A percentile compares a stretch with the other conserved stretches of the same genome.
phyloP scores from a whole-genome alignment of 192 early-diverging fungal species.

The Chytriomyces confervae region DNA sequence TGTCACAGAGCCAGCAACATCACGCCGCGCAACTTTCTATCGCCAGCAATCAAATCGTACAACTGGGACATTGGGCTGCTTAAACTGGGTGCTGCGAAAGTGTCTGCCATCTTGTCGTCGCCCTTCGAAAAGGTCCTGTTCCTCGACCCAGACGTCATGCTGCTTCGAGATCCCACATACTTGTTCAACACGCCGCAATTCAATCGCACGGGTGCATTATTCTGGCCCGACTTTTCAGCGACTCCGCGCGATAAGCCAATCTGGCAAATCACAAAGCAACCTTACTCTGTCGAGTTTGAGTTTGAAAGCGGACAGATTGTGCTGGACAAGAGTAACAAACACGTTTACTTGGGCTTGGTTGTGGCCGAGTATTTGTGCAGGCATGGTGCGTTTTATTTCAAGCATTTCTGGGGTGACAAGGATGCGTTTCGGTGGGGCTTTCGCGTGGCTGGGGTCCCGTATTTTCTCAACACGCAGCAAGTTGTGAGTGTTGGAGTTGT shows the following conservation, averaged over 20 bases:
- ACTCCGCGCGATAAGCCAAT: constrained; percentile 2
- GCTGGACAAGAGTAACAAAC: constrained; percentile 21
- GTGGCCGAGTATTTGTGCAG: constrained; percentile 22
- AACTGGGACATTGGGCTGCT: too few species aligned
- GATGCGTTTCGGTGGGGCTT: constrained; percentile 46
- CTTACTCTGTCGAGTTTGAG: constrained; percentile 27
- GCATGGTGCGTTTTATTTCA: constrained; percentile 9
- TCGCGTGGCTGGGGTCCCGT: constrained; percentile 16
- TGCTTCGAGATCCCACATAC: constrained; percentile 38
- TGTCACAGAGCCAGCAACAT: too few species aligned
- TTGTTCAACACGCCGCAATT: constrained; percentile 50
- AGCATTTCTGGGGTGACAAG: constrained; percentile 41
- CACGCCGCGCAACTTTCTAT: too few species aligned
- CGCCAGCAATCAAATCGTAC: too few species aligned
- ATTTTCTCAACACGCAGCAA: constrained; percentile 18
- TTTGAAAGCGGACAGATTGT: constrained; percentile 26
- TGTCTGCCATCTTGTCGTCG: constrained; percentile 16
- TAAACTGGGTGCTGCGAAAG: constrained; percentile 10
- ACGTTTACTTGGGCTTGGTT: neutral
- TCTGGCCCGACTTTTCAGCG: constrained; percentile 45
- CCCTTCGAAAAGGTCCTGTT: constrained; percentile 51
- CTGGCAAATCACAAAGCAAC: constrained; percentile 10
- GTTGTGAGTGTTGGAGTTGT: constrained; percentile 14
- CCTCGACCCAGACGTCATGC: constrained; percentile 56
- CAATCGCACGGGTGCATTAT: constrained; percentile 45